Evolutionary conservation across 1,284 basidiomycete genomes (phyloP), one percentile per base, ranked within the genome.

Genomic region (Earliella scabrosa): DNA sequence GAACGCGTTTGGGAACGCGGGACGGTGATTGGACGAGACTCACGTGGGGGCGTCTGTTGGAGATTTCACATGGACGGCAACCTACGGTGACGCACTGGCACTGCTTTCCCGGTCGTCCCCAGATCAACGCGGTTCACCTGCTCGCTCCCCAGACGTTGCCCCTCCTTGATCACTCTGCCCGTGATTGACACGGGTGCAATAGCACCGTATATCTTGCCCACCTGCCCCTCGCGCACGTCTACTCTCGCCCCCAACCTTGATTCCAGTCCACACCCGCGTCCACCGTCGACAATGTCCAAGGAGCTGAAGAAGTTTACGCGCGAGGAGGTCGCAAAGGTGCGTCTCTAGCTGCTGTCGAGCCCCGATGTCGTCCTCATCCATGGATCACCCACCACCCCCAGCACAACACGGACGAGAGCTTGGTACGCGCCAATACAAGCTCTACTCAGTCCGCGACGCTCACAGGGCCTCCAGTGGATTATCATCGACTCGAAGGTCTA

Each of bases 401-500:
- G 85, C 86, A 88, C 71, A 86, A 86, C 74, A 83, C 81, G 54
- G 75, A 78, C 40, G 85, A 80, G 50, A 84, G 87, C 71, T 74
- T 88, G 50, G 78, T 81, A 23, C 45, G 80, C 65, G 1, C 56
- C 14, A 66, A 11, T 29, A n/a, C 24, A 26, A n/a, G 1, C 21
- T n/a, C 20, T 40, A n/a, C 18, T 20, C 2, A 2, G 31, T 23
- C 20, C 27, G 21, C 10, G 27, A 41, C n/a, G 24, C 45, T 57
- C 20, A 51, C 21, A 20, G 2, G 9, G 35, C 24, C 23, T 21
- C 2, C 62, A 90, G 87, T 95, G 92, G 91, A 75, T 94, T 63
- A 82, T 93, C 59, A 81, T 96, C 64, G 93, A 95, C 71, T 81
- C 87, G 20, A 88, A 86, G 66, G 91, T 95, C 27, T 95, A 89